phyloP scores from a whole-genome alignment of 768 basidiomycete species.

The Tricholomella constricta region DNA sequence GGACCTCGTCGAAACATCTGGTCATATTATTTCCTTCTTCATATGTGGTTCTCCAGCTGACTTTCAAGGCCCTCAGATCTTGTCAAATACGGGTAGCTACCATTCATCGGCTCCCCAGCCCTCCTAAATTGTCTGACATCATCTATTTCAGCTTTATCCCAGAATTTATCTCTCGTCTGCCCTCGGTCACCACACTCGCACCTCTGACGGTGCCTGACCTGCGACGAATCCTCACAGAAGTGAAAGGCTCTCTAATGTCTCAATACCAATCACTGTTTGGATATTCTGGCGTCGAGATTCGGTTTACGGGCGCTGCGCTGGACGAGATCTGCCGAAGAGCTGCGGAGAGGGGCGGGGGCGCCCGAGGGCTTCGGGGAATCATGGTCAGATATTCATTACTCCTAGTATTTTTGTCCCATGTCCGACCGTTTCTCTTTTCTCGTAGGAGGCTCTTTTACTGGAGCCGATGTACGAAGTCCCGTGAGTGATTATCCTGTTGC shows the following conservation, averaged over 20 bases:
- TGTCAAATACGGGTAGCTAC: constrained; percentile 71
- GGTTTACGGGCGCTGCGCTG: constrained; percentile 81
- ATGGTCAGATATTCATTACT: constrained; percentile 50
- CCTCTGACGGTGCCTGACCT: constrained; percentile 82
- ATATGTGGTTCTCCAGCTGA: neutral
- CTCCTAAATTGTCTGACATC: constrained; percentile 2
- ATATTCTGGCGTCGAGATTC: constrained; percentile 82
- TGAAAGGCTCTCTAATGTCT: constrained; percentile 86
- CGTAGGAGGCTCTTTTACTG: constrained; percentile 74
- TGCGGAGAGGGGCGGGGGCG: constrained; percentile 82
- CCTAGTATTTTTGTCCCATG: neutral
- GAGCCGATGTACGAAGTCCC: constrained; percentile 95
- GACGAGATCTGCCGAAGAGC: constrained; percentile 83
- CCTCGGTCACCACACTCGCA: constrained; percentile 83
- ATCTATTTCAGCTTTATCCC: constrained; percentile 74
- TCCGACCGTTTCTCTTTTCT: neutral
- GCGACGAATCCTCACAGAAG: constrained; percentile 88
- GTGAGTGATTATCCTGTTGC: constrained; percentile 49
- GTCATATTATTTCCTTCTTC: constrained; percentile 34
- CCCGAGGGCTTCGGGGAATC: constrained; percentile 85
- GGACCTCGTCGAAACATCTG: constrained; percentile 72
- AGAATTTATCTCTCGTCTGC: constrained; percentile 93
- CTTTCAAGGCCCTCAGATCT: constrained; percentile 54
- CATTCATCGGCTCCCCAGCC: neutral
- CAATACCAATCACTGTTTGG: constrained; percentile 87